Evolutionary conservation across 1,139 yeast genomes (phyloP), one percentile per base, ranked within the genome.

Genomic region (Pichia sorboxylosa): DNA sequence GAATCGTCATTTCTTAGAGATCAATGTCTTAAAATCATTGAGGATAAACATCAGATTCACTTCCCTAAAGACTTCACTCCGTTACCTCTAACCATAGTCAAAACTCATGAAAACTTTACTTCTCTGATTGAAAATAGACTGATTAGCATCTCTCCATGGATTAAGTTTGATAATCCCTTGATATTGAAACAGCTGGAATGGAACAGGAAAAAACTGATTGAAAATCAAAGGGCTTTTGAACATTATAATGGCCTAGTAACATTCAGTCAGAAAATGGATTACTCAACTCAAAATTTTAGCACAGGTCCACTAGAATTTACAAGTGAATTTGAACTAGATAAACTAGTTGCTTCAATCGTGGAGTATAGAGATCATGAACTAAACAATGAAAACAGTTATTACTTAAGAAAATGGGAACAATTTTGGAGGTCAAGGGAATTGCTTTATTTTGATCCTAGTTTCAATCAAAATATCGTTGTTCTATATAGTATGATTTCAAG

Each of bases 1-100:
- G 99, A 92, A 50, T 77, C 80, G 17, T 73, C 90, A 3, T 66
- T 84, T 31, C 72, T 87, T 54, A 69, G 82, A 32, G 94, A 85
- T 49, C 81, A 76, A 41, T 73, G 75, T 39, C 66, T 74, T 19
- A 67, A 62, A 38, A 27, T 40, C 6, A 33, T 31, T 20, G 41
- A 40, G 17, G 23, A 16, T 17, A 14, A 20, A 3, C 29, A 25
- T 4, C 8, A 18, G 4, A 25, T 32, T 7, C 25, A 18, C 22
- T 16, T 28, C 6, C 25, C 11, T 7, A 24, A 37, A 1, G 24
- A 34, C 2, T 30, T 43, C 3, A 23, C 26, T 7, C 45, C 54
- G 0, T 30, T 49, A 13, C 39, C 35, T 27, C 37, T 40, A 8
- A 27, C 36, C 13, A 31, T 42, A 6, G 33, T 43, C 16, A 40